Percentiles rank a stretch among this genome's conserved stretches.
Conservation (phyloP, 768 basidiomycete genomes). For the Suillus tomentosus region DNA sequence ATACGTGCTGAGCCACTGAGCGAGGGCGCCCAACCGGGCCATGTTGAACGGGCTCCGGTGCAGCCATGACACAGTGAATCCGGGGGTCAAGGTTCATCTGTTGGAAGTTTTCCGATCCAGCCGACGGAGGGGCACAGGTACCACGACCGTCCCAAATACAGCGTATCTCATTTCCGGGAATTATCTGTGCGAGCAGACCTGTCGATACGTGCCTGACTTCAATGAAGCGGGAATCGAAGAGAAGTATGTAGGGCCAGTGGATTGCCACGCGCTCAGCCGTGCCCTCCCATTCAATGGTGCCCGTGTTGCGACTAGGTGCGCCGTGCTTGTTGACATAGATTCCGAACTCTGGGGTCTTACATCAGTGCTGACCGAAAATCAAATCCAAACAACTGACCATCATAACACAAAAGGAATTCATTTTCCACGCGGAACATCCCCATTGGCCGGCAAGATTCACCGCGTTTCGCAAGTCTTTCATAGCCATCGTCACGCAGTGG, state of each 20-base stretch:
- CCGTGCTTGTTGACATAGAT: conserved; percentile 92
- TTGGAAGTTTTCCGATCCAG: conserved; percentile 35
- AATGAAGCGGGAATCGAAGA: conserved; percentile 89
- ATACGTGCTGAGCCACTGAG: conserved; percentile 69
- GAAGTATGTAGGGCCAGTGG: conserved; percentile 85
- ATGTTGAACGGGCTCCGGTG: conserved; percentile 40
- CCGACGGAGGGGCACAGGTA: conserved; percentile 27
- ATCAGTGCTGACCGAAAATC: conserved; percentile 1
- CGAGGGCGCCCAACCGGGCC: conserved; percentile 44
- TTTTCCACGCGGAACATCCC: conserved; percentile 91
- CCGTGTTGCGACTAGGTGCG: conserved; percentile 69
- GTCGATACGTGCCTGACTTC: conserved; percentile 86
- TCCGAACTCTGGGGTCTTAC: conserved; percentile 68
- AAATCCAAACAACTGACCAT: conserved; percentile 52
- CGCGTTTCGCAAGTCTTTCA: conserved; percentile 74
- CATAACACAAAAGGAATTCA: conserved; percentile 88
- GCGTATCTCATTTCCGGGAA: conserved; percentile 76
- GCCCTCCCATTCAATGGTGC: conserved; percentile 93
- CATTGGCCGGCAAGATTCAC: conserved; percentile 78
- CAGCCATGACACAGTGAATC: conserved; percentile 86
- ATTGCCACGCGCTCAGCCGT: conserved; percentile 86
- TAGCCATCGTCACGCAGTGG: conserved; percentile 78
- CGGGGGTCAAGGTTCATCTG: conserved; percentile 70
- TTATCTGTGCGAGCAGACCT: conserved; percentile 79
- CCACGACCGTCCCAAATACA: conserved; percentile 91